Percentiles rank a stretch among this genome's conserved stretches.
phyloP scores from a whole-genome alignment of 106 monocot species.

The Chionographis japonica region DNA sequence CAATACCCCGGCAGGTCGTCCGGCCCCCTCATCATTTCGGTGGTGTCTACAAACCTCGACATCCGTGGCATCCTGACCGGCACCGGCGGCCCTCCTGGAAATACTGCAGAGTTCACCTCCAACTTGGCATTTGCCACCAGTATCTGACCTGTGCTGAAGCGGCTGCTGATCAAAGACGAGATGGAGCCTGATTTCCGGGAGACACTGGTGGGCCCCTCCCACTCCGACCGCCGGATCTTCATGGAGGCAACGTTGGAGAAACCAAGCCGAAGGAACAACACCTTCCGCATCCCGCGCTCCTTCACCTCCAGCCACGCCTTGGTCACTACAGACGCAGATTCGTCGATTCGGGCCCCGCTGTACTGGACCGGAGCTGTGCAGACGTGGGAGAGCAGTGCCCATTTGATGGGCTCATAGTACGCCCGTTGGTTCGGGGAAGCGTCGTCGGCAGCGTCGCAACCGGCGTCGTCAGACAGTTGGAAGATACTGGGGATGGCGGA shows the following conservation, averaged over 20 bases:
- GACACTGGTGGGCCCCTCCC: conserved; percentile 32
- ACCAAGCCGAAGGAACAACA: conserved; percentile 73
- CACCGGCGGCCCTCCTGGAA: conserved; percentile 53
- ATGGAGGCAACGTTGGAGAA: conserved; percentile 62
- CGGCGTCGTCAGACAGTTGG: conserved; percentile 35
- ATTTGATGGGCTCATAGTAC: conserved; percentile 57
- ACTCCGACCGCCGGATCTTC: conserved; percentile 68
- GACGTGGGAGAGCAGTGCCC: conserved; percentile 56
- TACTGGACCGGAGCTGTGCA: conserved; percentile 66
- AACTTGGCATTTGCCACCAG: conserved; percentile 23
- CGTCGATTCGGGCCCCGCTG: conserved; percentile 32
- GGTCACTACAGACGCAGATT: conserved; percentile 56
- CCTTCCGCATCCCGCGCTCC: conserved; percentile 45
- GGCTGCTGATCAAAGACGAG: conserved; percentile 27
- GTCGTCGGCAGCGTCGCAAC: not conserved
- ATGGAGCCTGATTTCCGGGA: conserved; percentile 38
- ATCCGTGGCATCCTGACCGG: conserved; percentile 38
- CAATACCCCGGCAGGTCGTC: conserved; percentile 75
- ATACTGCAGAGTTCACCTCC: conserved; percentile 72
- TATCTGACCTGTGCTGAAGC: conserved; percentile 26
- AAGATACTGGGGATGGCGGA: conserved; percentile 34
- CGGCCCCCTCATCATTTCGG: conserved; percentile 52
- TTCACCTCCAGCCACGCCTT: conserved; percentile 73
- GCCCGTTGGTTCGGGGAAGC: conserved; percentile 11
- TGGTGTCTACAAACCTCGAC: conserved; percentile 47